Conservation (phyloP, 2,329 filamentous ascomycete genomes). For the Apiospora rasikravindrae region DNA sequence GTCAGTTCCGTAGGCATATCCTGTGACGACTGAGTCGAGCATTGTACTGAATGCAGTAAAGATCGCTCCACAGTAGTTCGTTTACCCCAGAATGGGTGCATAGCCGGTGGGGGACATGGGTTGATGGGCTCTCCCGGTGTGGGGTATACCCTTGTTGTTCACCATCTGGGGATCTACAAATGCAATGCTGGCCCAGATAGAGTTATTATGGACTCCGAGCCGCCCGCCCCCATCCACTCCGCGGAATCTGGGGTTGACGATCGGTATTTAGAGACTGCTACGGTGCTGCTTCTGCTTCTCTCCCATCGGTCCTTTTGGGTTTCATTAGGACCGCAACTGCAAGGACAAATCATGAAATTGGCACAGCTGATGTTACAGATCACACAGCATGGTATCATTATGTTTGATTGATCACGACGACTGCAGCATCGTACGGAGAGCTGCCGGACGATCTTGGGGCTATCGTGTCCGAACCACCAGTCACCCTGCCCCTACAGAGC, state of each 20-base stretch:
- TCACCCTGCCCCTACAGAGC: neutral
- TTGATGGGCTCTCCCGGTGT: neutral
- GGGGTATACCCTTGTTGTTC: neutral
- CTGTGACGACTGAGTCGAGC: neutral
- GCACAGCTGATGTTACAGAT: neutral
- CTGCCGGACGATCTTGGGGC: neutral
- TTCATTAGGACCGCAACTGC: neutral
- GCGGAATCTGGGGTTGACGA: neutral
- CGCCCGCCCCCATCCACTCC: neutral
- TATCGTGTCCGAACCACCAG: neutral
- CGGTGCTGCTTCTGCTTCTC: neutral
- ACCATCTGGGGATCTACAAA: neutral
- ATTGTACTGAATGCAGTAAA: neutral
- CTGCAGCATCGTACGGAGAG: neutral
- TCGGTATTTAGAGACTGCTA: slow-evolving; percentile 1
- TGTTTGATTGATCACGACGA: neutral
- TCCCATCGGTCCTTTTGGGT: neutral
- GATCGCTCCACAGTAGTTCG: neutral
- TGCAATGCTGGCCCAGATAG: neutral
- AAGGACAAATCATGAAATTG: neutral
- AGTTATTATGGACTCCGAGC: slow-evolving; percentile 9
- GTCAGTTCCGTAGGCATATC: neutral
- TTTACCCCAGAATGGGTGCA: slow-evolving; percentile 1
- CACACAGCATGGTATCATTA: neutral
- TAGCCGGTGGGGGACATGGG: slow-evolving; percentile 3